Conservation (phyloP, 768 basidiomycete genomes). For the Coprinopsis cinerea region DNA sequence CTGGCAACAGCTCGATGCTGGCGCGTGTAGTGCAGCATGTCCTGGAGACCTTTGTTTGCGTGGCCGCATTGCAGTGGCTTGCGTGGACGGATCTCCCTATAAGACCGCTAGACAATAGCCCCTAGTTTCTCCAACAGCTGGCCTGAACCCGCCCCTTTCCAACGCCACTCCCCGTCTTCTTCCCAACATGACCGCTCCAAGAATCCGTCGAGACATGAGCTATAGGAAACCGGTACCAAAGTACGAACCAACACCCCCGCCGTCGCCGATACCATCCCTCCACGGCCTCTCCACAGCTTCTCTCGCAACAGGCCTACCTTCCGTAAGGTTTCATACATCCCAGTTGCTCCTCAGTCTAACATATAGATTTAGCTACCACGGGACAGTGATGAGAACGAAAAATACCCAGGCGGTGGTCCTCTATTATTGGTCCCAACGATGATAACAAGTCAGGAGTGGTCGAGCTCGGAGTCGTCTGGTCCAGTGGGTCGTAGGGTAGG, state of each 20-base stretch:
- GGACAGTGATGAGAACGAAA: too few species aligned
- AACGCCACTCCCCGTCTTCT: conserved; percentile 1
- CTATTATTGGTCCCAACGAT: too few species aligned
- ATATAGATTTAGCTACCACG: background rate
- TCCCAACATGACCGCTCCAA: conserved; percentile 7
- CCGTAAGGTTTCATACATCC: conserved; percentile 8
- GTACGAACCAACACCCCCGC: conserved; percentile 61
- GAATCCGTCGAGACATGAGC: conserved; percentile 44
- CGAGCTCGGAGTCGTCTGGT: too few species aligned
- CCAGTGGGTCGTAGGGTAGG: too few species aligned
- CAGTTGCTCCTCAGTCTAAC: background rate
- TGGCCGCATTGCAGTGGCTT: conserved; percentile 2
- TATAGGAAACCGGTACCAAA: conserved; percentile 68
- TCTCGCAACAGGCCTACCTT: conserved; percentile 8
- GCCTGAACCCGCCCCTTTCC: conserved; percentile 5
- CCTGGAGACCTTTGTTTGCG: background rate
- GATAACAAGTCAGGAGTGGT: too few species aligned
- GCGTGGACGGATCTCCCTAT: background rate
- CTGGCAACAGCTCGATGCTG: background rate
- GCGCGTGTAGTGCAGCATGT: background rate
- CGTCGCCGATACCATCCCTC: conserved; percentile 27
- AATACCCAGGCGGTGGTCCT: too few species aligned
- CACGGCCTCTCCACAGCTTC: conserved; percentile 8
- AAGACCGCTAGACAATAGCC: background rate
- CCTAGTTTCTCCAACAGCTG: conserved; percentile 1